A percentile compares a stretch with the other conserved stretches of the same genome.
These are phyloP conservation scores for Microcyclosporella mali DNA, from an alignment of 2,329 filamentous ascomycete species.

Conservation along the genomic window DNA sequence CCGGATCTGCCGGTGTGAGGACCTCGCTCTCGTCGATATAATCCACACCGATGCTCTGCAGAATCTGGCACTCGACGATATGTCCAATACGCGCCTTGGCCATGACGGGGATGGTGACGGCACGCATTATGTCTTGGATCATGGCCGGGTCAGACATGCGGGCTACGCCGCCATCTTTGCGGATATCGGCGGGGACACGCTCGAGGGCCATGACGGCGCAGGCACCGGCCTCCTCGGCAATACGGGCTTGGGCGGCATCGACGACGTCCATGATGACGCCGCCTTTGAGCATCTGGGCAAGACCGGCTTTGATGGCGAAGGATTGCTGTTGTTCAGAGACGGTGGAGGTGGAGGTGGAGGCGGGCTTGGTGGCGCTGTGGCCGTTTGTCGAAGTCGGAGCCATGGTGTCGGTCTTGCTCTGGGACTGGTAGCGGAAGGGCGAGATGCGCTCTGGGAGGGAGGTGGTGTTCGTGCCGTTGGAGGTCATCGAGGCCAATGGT, in stretches of 20 bases:
- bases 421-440: conserved; percentile 16
- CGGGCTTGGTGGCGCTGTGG: conserved; percentile 16
- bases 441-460: conserved; percentile 7
- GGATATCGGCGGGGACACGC: conserved; percentile 93
- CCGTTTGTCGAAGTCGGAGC: conserved; percentile 17
- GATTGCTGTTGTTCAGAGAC: conserved; percentile 42
- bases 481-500: conserved; percentile 8
- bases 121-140: conserved; percentile 91
- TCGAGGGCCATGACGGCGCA: conserved; percentile 98
- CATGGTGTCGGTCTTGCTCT: conserved; percentile 6
- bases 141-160: conserved; percentile 94
- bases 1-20: conserved; percentile 84
- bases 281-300: conserved; percentile 97
- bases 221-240: conserved; percentile 94
- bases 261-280: conserved; percentile 99
- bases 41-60: conserved; percentile 89
- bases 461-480: conserved; percentile 11
- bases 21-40: conserved; percentile 99
- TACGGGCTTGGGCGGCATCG: conserved; percentile 82
- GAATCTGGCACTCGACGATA: conserved; percentile 96
- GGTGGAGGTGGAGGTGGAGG: conserved; percentile 16
- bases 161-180: conserved; percentile 83
- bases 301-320: conserved; percentile 88
- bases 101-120: conserved; percentile 98
- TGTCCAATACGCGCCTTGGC: conserved; percentile 97